phyloP scores from a whole-genome alignment of 345 rosid genomes.

The Stellera chamaejasme region DNA sequence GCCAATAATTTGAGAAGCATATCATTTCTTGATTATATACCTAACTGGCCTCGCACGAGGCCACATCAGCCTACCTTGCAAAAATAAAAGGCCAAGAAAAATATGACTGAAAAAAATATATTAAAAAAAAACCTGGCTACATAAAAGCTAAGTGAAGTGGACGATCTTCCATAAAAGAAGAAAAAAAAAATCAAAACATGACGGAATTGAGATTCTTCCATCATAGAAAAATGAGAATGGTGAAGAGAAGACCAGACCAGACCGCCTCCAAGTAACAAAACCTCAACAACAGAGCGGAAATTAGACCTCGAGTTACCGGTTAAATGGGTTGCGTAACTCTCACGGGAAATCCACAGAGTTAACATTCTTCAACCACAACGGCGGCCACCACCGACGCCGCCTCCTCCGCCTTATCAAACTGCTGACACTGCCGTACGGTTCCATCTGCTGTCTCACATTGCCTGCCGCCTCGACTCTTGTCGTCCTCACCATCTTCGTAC shows the following conservation, averaged over 20 bases:
- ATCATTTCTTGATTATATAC: too few relatives aligned
- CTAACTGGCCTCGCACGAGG: not conserved
- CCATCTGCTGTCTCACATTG: conserved; percentile 17
- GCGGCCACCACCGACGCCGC: not conserved
- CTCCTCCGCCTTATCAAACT: conserved; percentile 10
- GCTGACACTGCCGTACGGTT: conserved; percentile 13
- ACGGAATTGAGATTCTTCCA: conserved; percentile 1
- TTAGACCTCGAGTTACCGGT: conserved; percentile 3
- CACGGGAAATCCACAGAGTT: not conserved
- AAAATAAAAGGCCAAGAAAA: not conserved
- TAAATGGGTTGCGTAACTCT: conserved; percentile 4
- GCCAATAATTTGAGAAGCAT: too few relatives aligned
- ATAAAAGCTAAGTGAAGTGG: conserved; percentile 3
- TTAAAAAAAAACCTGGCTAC: not conserved
- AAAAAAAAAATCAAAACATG: conserved; percentile 1
- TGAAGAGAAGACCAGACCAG: not conserved
- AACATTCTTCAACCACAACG: conserved; percentile 12
- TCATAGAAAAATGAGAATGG: not conserved
- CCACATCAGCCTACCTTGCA: not conserved
- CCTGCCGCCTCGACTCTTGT: conserved; percentile 18
- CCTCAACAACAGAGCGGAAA: conserved; percentile 1
- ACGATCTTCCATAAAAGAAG: not conserved
- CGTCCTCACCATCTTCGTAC: conserved; percentile 25
- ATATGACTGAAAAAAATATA: too few relatives aligned
- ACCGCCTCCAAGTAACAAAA: not conserved